Evolutionary conservation across 805 yeast species (phyloP), one percentile per base, ranked within the genome.

Genomic region (Teunomyces lycoperdinae): DNA sequence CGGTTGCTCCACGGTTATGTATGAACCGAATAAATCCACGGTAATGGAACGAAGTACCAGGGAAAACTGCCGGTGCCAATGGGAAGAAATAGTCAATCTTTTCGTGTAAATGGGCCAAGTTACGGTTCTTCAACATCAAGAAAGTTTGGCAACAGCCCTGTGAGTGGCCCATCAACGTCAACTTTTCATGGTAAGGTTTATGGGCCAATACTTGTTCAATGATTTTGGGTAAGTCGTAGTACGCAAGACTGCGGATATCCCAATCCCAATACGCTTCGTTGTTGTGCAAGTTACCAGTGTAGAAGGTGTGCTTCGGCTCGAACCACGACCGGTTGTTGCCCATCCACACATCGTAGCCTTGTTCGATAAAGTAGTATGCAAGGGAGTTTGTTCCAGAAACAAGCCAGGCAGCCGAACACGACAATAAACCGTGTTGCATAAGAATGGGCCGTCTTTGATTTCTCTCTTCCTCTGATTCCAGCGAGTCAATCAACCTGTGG

Each of bases 91-190:
- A 76, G 46, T 83, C 84, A 14, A 92, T 64, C 51, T 81, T 83
- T 3, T 70, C 66, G 42, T 81, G 80, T 33, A 80, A 55, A 2
- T 58, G 55, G 4, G 44, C 33, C 33, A 69, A 57, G 14, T 67
- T 55, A 4, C 55, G 60, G 51, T 71, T 70, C 13, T 85, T 77
- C 31, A 94, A 69, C 42, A 89, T 80, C 57, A 87, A 68, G 47
- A 89, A 85, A 0, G 86, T 76, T 64, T 91, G 96, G 0, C 97
- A 82, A 1, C 97, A 90, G 0, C 98, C 98, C 67, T 94, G 98
- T 11, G 96, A 88, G 62, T 92, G 99, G 1, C 91, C 91, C 8
- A 84, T 76, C 17, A 92, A 65, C 0, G 85, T 75, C 6, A 91
- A 56, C 56, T 83, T 78, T 3, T 61, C 59, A 45, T 63, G 71